Percentiles rank a stretch among this genome's conserved stretches.
These are phyloP conservation scores for Debaryomyces maramus DNA, from an alignment of 805 yeast genomes.

Conservation along the genomic window DNA sequence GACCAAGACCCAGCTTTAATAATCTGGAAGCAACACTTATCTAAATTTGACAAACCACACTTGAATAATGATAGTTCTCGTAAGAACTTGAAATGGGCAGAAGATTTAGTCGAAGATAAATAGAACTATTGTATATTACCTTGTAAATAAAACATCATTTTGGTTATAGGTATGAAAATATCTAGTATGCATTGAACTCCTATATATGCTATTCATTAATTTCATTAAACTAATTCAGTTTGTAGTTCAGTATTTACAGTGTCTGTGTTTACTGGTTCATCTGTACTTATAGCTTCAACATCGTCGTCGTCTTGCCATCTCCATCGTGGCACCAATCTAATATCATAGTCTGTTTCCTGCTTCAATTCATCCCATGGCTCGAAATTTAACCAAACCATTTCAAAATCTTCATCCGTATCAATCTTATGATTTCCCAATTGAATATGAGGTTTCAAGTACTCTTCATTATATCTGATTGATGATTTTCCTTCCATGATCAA, in stretches of 20 bases:
- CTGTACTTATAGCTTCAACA: not conserved
- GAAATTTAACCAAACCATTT: constrained; percentile 42
- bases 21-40: constrained; percentile 36
- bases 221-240: constrained; percentile 2
- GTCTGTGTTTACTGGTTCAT: not conserved
- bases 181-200: not conserved
- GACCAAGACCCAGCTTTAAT: constrained; percentile 85
- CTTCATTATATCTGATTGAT: constrained; percentile 21
- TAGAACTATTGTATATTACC: not conserved
- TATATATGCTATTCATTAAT: constrained; percentile 7
- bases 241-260: not conserved
- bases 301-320: constrained; percentile 10
- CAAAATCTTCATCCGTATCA: constrained; percentile 43
- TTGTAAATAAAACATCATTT: not conserved
- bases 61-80: constrained; percentile 15
- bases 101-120: constrained; percentile 31
- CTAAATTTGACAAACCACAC: constrained; percentile 20
- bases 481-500: constrained; percentile 33
- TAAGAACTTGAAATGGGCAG: constrained; percentile 39
- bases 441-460: constrained; percentile 36
- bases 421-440: constrained; percentile 36
- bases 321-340: constrained; percentile 35
- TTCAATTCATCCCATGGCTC: constrained; percentile 49
- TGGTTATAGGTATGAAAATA: not conserved
- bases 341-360: constrained; percentile 38